Base-by-base conservation (phyloP, 179 eudicot genomes). In the Spinacia oleracea region DNA sequence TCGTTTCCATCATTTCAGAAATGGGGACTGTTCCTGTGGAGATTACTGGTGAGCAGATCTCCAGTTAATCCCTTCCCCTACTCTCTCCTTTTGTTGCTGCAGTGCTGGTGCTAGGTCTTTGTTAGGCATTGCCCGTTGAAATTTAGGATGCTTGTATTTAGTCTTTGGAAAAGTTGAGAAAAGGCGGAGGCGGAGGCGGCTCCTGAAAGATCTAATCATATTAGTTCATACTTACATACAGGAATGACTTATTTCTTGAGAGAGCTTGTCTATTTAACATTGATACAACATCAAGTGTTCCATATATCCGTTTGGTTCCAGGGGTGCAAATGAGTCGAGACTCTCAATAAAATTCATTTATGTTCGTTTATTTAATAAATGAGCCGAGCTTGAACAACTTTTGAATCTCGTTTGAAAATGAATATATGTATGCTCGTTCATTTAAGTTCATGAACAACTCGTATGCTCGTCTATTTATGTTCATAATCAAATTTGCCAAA, bases 1-100 rank as follows among this genome's bases (percentile, higher is more conserved):
- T 59, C 86, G 89, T 46, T 84, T 84, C 63, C 89, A 86, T 79
- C 85, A 79, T 82, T 86, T 86, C 48, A 84, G 69, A 23, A 60
- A 84, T 55, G 89, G 89, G 64, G 76, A 70, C 16, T 86, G 89
- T 46, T 86, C 87, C 46, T 86, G 89, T 74, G 77, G 85, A 23
- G 85, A 86, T 80, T 72, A 75, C 40, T 85, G 86, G 90, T 83
- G 77, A 82, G 3, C 9, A 14, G 5, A 51, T 20, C 58, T 51
- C n/a, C 56, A 51, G 3, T 11, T 51, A 51, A 18, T 20, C 56
- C 56, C 56, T 51, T 1, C 15, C n/a, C 56, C n/a, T n/a, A n/a
- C n/a, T n/a, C 15, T 15, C 15, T 16, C 56, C 16, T 51, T 51
- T 51, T 51, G 68, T 3, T 16, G 45, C 42, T 32, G 43, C 5